Evolutionary conservation across 2,329 filamentous ascomycete genomes (phyloP), one percentile per base, ranked within the genome.

Genomic region (Malbranchea zuffiana): DNA sequence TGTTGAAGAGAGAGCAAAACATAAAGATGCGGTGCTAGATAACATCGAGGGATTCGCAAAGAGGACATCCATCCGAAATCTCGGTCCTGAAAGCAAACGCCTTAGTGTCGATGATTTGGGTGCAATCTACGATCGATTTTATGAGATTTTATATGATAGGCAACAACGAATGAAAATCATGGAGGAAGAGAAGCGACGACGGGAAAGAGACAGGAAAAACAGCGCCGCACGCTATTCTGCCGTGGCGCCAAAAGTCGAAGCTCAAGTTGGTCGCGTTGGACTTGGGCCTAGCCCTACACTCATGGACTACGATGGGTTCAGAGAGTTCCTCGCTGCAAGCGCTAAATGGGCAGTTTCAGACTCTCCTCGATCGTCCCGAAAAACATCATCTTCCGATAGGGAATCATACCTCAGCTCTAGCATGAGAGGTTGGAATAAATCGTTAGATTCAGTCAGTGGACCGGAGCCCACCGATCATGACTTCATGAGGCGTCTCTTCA

Each of bases 21-120:
- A 96, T 61, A 96, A 96, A 61, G 84, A 90, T 53, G 80, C 82
- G 0, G 90, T 98, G 20, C 69, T 98, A 39, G 86, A 86, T 57
- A 95, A 87, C 47, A 96, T 98, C 52, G 90, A 96, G 63, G 94
- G 77, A 50, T 98, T 98, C 54, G 86, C 90, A 35, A 98, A 96
- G 65, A 77, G 90, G 46, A 98, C 90, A 2, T 92, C 88, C 1
- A 93, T 98, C 44, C 75, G 90, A 23, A 98, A 98, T 51, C 73
- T 98, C 17, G 90, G 90, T 0, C 86, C 88, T 0, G 90, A 98
- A 49, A 95, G 87, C 67, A 98, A 96, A 63, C 75, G 87, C 36
- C 67, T 98, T 21, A 84, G 75, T 51, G 68, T 79, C 5, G 85
- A 88, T 33, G 90, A 98, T 53, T 71, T 98, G 3, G 83, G 85